A percentile compares a stretch with the other conserved stretches of the same genome.
These are phyloP conservation scores for Pseudogymnoascus sp. DNA, from an alignment of 2,329 filamentous ascomycete species.

Conservation along the genomic window DNA sequence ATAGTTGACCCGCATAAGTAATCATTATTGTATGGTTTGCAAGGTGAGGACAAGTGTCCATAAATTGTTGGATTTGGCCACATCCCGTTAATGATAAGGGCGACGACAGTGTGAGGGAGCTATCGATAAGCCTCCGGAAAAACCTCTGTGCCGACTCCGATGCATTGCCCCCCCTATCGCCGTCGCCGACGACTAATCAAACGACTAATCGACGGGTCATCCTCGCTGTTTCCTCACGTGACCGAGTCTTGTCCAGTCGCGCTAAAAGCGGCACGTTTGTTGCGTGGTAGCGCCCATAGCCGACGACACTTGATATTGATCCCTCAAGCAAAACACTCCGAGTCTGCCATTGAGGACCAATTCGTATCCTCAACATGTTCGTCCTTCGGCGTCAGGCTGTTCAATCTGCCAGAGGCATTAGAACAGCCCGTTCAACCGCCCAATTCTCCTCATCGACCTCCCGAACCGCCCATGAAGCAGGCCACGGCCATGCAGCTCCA, in stretches of 20 bases:
- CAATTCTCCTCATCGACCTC: constrained; percentile 9
- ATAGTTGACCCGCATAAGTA: constrained; percentile 3
- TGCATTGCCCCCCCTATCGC: background rate
- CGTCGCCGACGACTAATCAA: background rate
- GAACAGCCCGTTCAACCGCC: constrained; percentile 12
- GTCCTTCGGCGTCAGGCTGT: constrained; percentile 25
- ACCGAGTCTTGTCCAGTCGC: background rate
- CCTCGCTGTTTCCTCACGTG: background rate
- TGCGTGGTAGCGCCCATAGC: constrained; percentile 8
- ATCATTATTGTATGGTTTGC: constrained; percentile 5
- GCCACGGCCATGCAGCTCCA: constrained; percentile 30
- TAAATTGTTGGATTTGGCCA: constrained; percentile 5
- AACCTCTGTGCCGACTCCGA: background rate
- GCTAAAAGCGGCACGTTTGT: constrained; percentile 8
- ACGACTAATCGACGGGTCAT: background rate
- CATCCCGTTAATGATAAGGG: constrained; percentile 5
- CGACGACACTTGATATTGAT: constrained; percentile 7
- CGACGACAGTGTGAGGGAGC: background rate
- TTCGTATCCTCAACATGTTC: constrained; percentile 20
- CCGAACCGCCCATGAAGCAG: constrained; percentile 16
- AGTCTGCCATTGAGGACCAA: constrained; percentile 8
- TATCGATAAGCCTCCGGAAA: constrained; percentile 7
- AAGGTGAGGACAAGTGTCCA: background rate
- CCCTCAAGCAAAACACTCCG: background rate
- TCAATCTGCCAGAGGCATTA: constrained; percentile 20